Conservation (phyloP, 1,139 yeast species). For the Yamadazyma diddensiae region DNA sequence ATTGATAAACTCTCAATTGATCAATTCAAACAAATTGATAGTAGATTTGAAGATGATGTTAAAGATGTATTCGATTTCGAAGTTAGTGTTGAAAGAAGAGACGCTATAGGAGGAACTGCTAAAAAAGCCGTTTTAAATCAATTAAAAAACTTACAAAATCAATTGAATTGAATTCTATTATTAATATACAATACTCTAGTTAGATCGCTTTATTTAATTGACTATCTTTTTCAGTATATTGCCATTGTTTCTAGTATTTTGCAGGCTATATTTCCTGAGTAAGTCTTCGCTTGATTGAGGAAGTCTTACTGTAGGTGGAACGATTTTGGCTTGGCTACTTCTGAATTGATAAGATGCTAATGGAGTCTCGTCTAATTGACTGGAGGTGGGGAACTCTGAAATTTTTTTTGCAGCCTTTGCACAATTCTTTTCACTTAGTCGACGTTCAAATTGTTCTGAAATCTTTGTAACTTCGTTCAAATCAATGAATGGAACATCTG, state of each 20-base stretch:
- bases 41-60: conserved; percentile 79
- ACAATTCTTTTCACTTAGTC: neutral
- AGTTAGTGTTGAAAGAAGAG: conserved; percentile 91
- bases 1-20: conserved; percentile 74
- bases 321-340: neutral
- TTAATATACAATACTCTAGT: neutral
- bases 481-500: conserved; percentile 12
- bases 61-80: conserved; percentile 84
- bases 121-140: conserved; percentile 82
- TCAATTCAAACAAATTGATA: conserved; percentile 76
- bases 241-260: too few relatives aligned
- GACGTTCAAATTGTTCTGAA: conserved; percentile 2
- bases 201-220: too few relatives aligned
- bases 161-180: conserved; percentile 6
- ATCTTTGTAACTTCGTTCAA: conserved; percentile 19
- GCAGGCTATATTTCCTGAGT: conserved; percentile 5
- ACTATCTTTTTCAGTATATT: too few relatives aligned
- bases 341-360: too few relatives aligned
- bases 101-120: conserved; percentile 97
- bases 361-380: too few relatives aligned
- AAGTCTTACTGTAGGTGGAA: conserved; percentile 1
- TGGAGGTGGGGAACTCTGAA: conserved; percentile 6
- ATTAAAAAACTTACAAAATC: conserved; percentile 39
- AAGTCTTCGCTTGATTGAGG: conserved; percentile 7
- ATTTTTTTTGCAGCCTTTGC: conserved; percentile 1